Conservation (phyloP, 768 basidiomycete genomes). For the Rhodotorula diobovata region DNA sequence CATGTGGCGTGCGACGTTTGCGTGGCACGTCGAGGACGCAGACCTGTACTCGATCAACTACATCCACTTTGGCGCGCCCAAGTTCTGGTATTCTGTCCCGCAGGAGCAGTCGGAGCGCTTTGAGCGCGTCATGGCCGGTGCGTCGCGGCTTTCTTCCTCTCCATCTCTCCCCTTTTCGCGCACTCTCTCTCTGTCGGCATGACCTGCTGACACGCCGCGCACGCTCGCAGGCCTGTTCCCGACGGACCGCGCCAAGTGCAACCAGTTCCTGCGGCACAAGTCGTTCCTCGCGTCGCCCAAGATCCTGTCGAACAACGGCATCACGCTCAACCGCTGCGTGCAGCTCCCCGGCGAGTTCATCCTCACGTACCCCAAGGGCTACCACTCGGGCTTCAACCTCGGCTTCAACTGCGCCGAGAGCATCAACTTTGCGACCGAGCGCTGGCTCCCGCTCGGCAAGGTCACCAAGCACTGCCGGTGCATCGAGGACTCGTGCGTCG, state of each 20-base stretch:
- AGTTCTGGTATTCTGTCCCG: conserved; percentile 90
- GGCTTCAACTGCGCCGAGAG: conserved; percentile 96
- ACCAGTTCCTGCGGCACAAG: conserved; percentile 94
- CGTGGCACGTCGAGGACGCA: conserved; percentile 99
- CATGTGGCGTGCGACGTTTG: conserved; percentile 98
- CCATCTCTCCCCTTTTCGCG: not conserved
- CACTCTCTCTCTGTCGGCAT: not conserved
- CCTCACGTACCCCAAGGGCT: conserved; percentile 88
- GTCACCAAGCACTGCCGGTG: conserved; percentile 56
- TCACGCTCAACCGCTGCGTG: conserved; percentile 78
- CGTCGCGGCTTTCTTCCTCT: conserved; percentile 36
- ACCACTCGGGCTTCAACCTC: conserved; percentile 94
- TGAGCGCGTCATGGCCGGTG: conserved; percentile 86
- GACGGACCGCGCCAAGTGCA: conserved; percentile 73
- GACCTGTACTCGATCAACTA: conserved; percentile 98
- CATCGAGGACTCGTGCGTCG: conserved; percentile 48
- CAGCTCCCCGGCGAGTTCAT: conserved; percentile 95
- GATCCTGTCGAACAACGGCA: conserved; percentile 67
- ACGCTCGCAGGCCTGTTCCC: conserved; percentile 62
- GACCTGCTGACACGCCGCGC: too few relatives aligned
- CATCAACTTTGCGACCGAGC: conserved; percentile 92
- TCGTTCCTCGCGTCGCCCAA: conserved; percentile 88
- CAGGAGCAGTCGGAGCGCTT: conserved; percentile 74
- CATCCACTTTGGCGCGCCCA: conserved; percentile 96
- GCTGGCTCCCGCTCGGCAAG: conserved; percentile 84